These are phyloP conservation scores for Rosa chinensis DNA, from an alignment of 306 rosid genomes.

Conservation along the genomic window DNA sequence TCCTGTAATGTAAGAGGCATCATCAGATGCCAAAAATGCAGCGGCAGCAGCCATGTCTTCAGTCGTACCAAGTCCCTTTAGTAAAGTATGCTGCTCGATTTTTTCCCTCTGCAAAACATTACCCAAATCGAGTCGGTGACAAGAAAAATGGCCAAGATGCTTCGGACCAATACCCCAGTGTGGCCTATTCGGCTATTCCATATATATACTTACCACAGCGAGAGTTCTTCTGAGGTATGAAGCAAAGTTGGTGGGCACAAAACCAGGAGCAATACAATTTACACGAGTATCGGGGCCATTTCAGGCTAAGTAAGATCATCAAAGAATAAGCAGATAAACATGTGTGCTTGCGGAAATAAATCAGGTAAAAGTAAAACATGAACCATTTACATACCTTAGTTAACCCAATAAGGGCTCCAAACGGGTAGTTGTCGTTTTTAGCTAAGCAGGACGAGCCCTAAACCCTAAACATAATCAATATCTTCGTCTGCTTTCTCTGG, in stretches of 20 bases:
- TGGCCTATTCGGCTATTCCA: background rate
- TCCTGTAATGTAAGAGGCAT: conserved; percentile 89
- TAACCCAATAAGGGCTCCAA: conserved; percentile 90
- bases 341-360: conserved; percentile 5
- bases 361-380: background rate
- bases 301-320: conserved; percentile 57
- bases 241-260: conserved; percentile 93
- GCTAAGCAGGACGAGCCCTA: too few relatives aligned
- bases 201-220: conserved; percentile 43
- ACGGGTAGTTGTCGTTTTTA: too few relatives aligned
- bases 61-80: conserved; percentile 83
- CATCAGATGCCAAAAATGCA: conserved; percentile 89
- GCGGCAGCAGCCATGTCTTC: conserved; percentile 89
- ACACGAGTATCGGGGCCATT: conserved; percentile 87
- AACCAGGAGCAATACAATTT: conserved; percentile 93
- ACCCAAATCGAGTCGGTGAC: conserved; percentile 5
- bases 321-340: conserved; percentile 30
- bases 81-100: conserved; percentile 58
- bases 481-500: too few relatives aligned
- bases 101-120: conserved; percentile 50
- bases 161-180: background rate
- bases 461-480: too few relatives aligned
- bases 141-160: background rate
- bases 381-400: conserved; percentile 58
- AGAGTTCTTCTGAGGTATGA: conserved; percentile 47